phyloP scores from a whole-genome alignment of 2,329 filamentous ascomycete genomes.

The Sporothrix sp. region DNA sequence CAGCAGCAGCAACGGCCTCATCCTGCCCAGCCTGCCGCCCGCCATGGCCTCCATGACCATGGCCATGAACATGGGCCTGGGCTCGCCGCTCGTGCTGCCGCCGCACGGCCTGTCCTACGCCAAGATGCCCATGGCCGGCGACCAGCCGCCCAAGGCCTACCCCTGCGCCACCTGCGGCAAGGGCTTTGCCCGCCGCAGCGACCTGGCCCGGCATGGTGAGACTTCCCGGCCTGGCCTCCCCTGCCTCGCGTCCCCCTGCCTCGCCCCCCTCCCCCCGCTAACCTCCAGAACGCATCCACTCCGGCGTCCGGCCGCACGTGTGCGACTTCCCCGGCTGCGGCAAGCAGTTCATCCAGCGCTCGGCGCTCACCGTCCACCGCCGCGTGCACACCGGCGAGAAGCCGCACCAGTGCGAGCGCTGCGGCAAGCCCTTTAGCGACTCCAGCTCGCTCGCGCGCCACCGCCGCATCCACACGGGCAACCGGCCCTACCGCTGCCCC shows the following conservation, averaged over 20 bases:
- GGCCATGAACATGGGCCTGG: neutral
- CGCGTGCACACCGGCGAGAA: conserved; percentile 97
- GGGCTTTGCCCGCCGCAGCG: conserved; percentile 85
- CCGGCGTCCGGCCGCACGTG: conserved; percentile 78
- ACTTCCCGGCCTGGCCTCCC: conserved; percentile 14
- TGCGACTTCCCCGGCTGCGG: conserved; percentile 83
- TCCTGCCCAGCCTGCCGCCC: conserved; percentile 32
- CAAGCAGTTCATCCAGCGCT: conserved; percentile 96
- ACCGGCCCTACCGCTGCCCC: conserved; percentile 92
- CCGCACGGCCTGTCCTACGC: conserved; percentile 21
- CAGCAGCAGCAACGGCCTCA: conserved; percentile 29
- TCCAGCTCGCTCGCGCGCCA: conserved; percentile 90
- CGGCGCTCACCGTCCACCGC: conserved; percentile 87
- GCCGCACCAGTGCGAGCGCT: conserved; percentile 93
- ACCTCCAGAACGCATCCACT: conserved; percentile 80
- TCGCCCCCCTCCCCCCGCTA: neutral
- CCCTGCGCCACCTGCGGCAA: conserved; percentile 85
- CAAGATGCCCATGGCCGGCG: conserved; percentile 16
- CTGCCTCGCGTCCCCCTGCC: neutral
- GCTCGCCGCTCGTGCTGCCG: conserved; percentile 11
- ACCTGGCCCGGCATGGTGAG: conserved; percentile 89
- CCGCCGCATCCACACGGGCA: conserved; percentile 88
- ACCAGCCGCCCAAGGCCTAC: conserved; percentile 52
- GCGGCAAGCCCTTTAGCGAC: conserved; percentile 96
- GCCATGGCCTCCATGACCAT: conserved; percentile 19